Conservation (phyloP, 306 rosid species). For the Corylus heterophylla region DNA sequence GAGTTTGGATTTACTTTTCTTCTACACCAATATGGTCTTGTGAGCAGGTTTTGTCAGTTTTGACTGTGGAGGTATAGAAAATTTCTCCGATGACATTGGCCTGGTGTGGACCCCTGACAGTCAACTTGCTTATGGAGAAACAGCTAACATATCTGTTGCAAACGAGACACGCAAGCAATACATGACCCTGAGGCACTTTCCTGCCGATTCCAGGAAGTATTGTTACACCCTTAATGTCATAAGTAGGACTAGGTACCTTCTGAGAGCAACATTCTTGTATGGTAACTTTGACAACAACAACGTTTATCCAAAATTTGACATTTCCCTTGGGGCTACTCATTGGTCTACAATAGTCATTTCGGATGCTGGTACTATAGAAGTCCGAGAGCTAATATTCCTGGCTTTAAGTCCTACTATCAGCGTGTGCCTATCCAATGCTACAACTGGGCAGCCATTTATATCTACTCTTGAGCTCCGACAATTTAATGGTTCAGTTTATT, state of each 20-base stretch:
- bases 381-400: conserved; percentile 78
- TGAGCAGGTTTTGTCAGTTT: conserved; percentile 84
- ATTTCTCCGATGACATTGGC: conserved; percentile 78
- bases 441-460: conserved; percentile 93
- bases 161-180: conserved; percentile 78
- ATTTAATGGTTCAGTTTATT: conserved; percentile 87
- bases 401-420: conserved; percentile 75
- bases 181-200: conserved; percentile 70
- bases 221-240: conserved; percentile 76
- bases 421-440: conserved; percentile 94
- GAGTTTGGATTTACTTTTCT: not conserved
- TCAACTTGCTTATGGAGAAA: conserved; percentile 53
- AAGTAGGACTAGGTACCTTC: conserved; percentile 83
- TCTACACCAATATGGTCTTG: conserved; percentile 5
- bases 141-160: conserved; percentile 53
- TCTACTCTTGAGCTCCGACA: conserved; percentile 97
- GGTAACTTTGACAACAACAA: conserved; percentile 87
- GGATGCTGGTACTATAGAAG: conserved; percentile 64
- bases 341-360: conserved; percentile 93
- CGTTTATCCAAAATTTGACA: conserved; percentile 89
- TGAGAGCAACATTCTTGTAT: conserved; percentile 86
- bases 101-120: conserved; percentile 75
- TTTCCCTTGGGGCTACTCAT: conserved; percentile 88
- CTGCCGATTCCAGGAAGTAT: conserved; percentile 88
- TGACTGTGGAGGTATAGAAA: conserved; percentile 85